A percentile compares a stretch with the other conserved stretches of the same genome.
phyloP scores from a whole-genome alignment of 495 filamentous ascomycete genomes.

The Articulospora tetracladia region DNA sequence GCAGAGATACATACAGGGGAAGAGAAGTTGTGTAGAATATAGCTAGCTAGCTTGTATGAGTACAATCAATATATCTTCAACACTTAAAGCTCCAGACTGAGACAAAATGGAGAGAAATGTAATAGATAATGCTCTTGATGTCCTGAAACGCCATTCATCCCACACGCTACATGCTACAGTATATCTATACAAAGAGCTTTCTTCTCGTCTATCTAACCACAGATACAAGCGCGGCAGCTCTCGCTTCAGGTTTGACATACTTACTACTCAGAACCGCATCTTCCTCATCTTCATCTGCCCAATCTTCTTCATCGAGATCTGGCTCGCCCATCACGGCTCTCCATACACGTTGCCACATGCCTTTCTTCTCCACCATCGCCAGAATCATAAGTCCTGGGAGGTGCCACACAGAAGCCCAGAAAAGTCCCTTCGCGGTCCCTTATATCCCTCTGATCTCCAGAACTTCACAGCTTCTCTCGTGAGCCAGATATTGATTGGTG shows the following conservation, averaged over 20 bases:
- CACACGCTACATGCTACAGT: background rate
- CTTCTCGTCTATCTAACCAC: background rate
- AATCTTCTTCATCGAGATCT: conserved; percentile 39
- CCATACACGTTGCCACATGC: conserved; percentile 85
- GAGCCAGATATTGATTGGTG: conserved; percentile 83
- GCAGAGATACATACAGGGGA: background rate
- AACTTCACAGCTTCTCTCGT: conserved; percentile 76
- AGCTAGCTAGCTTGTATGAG: background rate
- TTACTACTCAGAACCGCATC: conserved; percentile 16
- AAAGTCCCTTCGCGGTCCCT: conserved; percentile 82
- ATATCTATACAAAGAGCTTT: conserved; percentile 5
- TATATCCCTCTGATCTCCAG: conserved; percentile 71
- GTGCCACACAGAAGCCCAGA: conserved; percentile 99
- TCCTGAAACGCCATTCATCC: background rate
- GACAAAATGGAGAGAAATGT: background rate
- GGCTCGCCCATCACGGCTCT: conserved; percentile 36
- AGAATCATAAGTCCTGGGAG: conserved; percentile 86
- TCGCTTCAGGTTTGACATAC: conserved; percentile 14
- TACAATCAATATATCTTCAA: background rate
- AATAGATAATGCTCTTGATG: background rate
- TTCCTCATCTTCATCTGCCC: conserved; percentile 38
- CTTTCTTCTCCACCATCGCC: conserved; percentile 92
- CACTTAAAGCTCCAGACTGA: background rate
- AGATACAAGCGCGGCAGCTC: conserved; percentile 6
- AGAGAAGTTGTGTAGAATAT: background rate